Conservation (phyloP, 176 grass and related monocot genomes). For the barley (Hordeum vulgare) region MorexV3_pseudomolecules_assembly NC_058520.1:415823002-415823501, state of each 20-base stretch:
- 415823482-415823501: not conserved
- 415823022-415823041: not conserved
- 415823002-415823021: not conserved
- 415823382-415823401: not conserved
- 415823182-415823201: not conserved
- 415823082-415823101: not conserved
- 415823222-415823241: too few relatives aligned
- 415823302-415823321: not conserved
- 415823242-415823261: too few relatives aligned
- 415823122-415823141: too few relatives aligned
- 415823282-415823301: not conserved
- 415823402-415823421: not conserved
- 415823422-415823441: not conserved
- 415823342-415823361: not conserved
- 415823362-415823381: too few relatives aligned
- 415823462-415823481: not conserved
- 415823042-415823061: not conserved
- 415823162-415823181: not conserved
- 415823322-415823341: not conserved
- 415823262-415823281: too few relatives aligned
- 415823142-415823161: slow-evolving; percentile 16
- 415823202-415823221: not conserved
- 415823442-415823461: not conserved
- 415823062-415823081: not conserved
- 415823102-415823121: not conserved